These are phyloP conservation scores for Irpex sp. DNA, from an alignment of 1,284 basidiomycete genomes.

Conservation along the genomic window DNA sequence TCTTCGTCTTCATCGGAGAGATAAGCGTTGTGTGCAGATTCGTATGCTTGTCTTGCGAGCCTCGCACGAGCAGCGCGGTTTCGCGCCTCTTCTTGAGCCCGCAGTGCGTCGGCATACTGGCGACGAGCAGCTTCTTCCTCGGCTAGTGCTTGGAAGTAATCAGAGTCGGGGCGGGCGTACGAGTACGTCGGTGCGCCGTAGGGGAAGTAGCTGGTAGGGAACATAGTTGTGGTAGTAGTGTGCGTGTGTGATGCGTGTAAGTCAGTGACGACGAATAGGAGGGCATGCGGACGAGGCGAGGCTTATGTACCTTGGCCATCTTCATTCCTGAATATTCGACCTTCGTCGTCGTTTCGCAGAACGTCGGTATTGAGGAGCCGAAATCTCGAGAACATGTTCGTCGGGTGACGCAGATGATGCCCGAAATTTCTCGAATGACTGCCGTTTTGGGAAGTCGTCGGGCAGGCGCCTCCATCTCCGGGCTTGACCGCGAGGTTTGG, in stretches of 20 bases:
- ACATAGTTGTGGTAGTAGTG: slow-evolving; percentile 3
- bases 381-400: background rate
- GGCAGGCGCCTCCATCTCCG: too few relatives aligned
- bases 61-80: slow-evolving; percentile 28
- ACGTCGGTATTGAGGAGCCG: background rate
- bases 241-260: background rate
- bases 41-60: slow-evolving; percentile 22
- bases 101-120: slow-evolving; percentile 27
- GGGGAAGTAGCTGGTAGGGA: slow-evolving; percentile 7
- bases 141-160: slow-evolving; percentile 27
- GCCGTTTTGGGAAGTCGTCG: background rate
- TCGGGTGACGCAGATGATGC: background rate
- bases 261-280: background rate
- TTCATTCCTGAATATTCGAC: background rate
- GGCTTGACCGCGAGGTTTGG: background rate
- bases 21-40: slow-evolving; percentile 23
- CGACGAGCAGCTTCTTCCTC: slow-evolving; percentile 29
- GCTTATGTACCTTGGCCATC: background rate
- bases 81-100: slow-evolving; percentile 29
- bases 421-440: background rate
- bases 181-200: slow-evolving; percentile 2
- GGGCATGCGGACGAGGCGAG: background rate
- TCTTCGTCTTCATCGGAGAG: slow-evolving; percentile 19
- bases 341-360: background rate
- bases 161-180: slow-evolving; percentile 18